phyloP scores from a whole-genome alignment of 208 protist species.

The Acanthamoeba triangularis region DNA sequence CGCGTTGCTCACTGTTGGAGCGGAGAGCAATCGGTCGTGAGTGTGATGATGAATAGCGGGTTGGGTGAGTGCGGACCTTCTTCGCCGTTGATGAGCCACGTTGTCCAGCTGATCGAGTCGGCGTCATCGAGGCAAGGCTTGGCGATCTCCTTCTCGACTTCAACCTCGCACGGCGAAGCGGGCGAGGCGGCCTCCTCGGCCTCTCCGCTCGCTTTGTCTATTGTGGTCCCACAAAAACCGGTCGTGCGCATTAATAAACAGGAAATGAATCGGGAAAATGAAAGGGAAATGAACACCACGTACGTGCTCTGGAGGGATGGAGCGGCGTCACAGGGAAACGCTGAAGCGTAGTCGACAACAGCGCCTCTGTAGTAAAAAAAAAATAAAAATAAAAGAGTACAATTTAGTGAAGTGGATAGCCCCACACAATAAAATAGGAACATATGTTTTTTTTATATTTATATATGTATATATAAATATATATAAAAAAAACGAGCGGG shows the following conservation, averaged over 20 bases:
- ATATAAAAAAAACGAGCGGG: too few relatives aligned
- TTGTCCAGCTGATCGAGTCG: conserved; percentile 21
- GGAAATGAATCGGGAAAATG: background rate
- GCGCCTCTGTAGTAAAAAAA: background rate
- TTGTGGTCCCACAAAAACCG: background rate
- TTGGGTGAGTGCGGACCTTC: background rate
- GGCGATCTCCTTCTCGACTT: background rate
- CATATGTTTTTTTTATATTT: too few relatives aligned
- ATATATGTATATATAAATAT: too few relatives aligned
- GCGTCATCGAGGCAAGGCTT: background rate
- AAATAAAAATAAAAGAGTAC: background rate
- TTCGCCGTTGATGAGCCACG: background rate
- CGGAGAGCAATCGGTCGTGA: too few relatives aligned
- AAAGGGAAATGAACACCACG: background rate
- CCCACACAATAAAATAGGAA: background rate
- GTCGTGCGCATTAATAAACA: background rate
- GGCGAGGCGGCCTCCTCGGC: background rate
- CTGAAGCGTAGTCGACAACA: conserved; percentile 2
- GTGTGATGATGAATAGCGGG: background rate
- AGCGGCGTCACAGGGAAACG: background rate
- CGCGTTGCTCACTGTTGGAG: too few relatives aligned
- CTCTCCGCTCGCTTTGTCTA: background rate
- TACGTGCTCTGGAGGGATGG: background rate
- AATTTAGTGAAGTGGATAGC: too few relatives aligned
- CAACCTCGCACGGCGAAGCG: background rate